phyloP scores from a whole-genome alignment of 2,329 filamentous ascomycete species.

The Sporothrix humicola region DNA sequence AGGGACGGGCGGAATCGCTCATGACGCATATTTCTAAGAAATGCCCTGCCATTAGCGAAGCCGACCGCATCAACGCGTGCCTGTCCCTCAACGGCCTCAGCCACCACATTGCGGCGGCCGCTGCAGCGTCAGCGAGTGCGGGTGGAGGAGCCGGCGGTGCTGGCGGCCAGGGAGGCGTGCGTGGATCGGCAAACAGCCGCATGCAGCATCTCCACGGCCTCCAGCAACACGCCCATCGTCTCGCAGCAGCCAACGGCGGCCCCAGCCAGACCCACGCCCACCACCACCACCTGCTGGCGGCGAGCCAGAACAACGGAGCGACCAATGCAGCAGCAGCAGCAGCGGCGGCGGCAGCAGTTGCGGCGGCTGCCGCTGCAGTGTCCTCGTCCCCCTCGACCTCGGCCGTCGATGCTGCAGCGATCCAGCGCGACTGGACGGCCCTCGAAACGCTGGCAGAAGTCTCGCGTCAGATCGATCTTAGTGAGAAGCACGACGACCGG shows the following conservation, averaged over 20 bases:
- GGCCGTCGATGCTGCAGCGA: constrained; percentile 49
- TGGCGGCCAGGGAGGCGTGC: not conserved
- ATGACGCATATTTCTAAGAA: constrained; percentile 83
- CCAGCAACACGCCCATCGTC: constrained; percentile 23
- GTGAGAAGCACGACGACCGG: constrained; percentile 63
- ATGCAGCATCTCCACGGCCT: constrained; percentile 30
- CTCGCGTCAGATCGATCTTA: constrained; percentile 76
- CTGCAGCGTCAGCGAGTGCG: constrained; percentile 10
- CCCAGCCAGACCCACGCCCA: constrained; percentile 38
- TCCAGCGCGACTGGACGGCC: constrained; percentile 70
- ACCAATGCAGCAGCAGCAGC: constrained; percentile 24
- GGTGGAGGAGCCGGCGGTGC: constrained; percentile 9
- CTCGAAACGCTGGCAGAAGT: constrained; percentile 88
- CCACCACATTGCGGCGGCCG: constrained; percentile 40
- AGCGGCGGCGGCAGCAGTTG: constrained; percentile 21
- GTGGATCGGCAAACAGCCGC: constrained; percentile 25
- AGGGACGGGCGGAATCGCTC: constrained; percentile 83
- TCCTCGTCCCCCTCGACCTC: constrained; percentile 32
- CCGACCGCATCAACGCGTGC: constrained; percentile 76
- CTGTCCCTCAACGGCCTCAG: constrained; percentile 74
- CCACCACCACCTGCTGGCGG: constrained; percentile 38
- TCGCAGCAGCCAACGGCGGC: constrained; percentile 20
- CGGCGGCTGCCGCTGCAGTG: constrained; percentile 33
- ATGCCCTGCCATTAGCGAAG: constrained; percentile 77
- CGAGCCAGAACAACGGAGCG: constrained; percentile 15